These are phyloP conservation scores for Mortierella sp. DNA, from an alignment of 371 early-diverging fungal species.

Conservation along the genomic window DNA sequence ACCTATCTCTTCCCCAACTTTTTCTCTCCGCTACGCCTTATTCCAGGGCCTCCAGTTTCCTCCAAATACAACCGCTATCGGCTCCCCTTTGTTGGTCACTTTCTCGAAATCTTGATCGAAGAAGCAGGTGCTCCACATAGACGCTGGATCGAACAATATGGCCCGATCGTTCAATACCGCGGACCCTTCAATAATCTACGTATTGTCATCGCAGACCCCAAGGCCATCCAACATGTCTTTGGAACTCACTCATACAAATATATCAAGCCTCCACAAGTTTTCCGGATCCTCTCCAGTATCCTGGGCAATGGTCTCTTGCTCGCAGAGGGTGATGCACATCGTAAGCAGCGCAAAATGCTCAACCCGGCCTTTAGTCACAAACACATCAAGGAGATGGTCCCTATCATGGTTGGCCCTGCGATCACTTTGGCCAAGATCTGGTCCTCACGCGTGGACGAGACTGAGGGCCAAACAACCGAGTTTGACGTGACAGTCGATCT, in stretches of 20 bases:
- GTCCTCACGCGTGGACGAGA: conserved; percentile 23
- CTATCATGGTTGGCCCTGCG: conserved; percentile 30
- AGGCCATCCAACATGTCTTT: conserved; percentile 62
- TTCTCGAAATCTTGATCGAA: conserved; percentile 57
- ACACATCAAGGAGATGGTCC: conserved; percentile 56
- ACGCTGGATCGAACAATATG: conserved; percentile 65
- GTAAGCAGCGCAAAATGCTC: conserved; percentile 72
- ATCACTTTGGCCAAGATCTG: conserved; percentile 26
- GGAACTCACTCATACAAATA: conserved; percentile 62
- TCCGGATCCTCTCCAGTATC: conserved; percentile 49
- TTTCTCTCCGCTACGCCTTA: conserved; percentile 57
- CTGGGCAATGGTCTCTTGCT: conserved; percentile 68
- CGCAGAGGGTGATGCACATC: conserved; percentile 68
- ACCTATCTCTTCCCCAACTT: conserved; percentile 60
- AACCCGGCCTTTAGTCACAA: conserved; percentile 72
- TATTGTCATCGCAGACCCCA: conserved; percentile 62
- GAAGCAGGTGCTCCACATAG: conserved; percentile 63
- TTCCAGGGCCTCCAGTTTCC: conserved; percentile 70
- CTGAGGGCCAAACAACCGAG: conserved; percentile 14
- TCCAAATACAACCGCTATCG: conserved; percentile 49
- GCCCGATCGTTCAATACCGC: conserved; percentile 60
- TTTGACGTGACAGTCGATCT: conserved; percentile 28
- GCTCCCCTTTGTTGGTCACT: conserved; percentile 64
- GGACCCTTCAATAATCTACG: conserved; percentile 62
- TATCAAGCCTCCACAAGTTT: conserved; percentile 52